These are phyloP conservation scores for Lagenidium giganteum DNA, from an alignment of 352 stramenopile genomes.

Conservation along the genomic window DNA sequence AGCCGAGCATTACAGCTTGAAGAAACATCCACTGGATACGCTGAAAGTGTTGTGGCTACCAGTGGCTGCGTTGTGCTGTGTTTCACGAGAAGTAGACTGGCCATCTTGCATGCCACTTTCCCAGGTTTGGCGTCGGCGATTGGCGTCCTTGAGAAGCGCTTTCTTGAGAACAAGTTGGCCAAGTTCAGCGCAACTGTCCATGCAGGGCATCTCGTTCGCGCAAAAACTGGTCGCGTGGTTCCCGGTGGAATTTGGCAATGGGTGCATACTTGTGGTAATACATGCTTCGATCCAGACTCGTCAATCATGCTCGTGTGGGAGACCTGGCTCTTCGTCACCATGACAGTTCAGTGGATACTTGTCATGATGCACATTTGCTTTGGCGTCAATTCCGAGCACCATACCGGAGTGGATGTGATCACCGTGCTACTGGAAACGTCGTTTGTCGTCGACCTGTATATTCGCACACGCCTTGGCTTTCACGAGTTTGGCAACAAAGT, in stretches of 20 bases:
- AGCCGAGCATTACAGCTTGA: conserved; percentile 11
- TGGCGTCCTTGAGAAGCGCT: conserved; percentile 17
- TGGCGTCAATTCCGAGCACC: conserved; percentile 16
- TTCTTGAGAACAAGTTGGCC: conserved; percentile 25
- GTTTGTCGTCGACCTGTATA: conserved; percentile 37
- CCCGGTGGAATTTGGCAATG: not conserved
- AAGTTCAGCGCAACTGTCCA: conserved; percentile 2
- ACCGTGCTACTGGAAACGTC: conserved; percentile 30
- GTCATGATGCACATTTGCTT: conserved; percentile 40
- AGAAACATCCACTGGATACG: conserved; percentile 18
- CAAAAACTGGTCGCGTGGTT: no score
- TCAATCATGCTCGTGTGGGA: conserved; percentile 29
- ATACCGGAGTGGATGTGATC: conserved; percentile 19
- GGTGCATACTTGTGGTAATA: not conserved
- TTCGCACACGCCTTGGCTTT: conserved; percentile 35
- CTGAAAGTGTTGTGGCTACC: conserved; percentile 24
- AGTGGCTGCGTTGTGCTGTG: conserved; percentile 30
- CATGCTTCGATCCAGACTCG: conserved; percentile 32
- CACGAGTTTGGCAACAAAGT: conserved; percentile 56
- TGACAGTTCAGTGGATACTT: conserved; percentile 38
- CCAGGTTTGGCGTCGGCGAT: conserved; percentile 16
- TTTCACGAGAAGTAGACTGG: conserved; percentile 19
- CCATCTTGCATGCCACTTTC: conserved; percentile 20
- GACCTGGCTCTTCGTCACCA: conserved; percentile 34
- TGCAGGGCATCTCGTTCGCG: not conserved